phyloP scores from a whole-genome alignment of 2,329 filamentous ascomycete genomes.

The Aspergillus pseudoterreus region DNA sequence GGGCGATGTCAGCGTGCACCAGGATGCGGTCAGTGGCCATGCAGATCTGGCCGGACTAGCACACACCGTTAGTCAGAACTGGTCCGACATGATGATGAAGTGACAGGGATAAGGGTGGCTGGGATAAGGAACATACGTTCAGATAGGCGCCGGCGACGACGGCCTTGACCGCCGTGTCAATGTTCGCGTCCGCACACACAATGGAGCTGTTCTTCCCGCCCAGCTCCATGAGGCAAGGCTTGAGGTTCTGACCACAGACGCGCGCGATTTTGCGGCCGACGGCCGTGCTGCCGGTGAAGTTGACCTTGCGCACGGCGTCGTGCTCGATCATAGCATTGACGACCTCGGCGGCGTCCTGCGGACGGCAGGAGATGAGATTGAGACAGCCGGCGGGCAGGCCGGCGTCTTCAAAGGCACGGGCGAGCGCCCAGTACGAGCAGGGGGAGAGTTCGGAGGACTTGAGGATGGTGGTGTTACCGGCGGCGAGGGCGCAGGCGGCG shows the following conservation, averaged over 20 bases:
- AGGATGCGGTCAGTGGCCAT: slow-evolving; percentile 75
- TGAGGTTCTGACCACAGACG: slow-evolving; percentile 66
- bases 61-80: slow-evolving; percentile 32
- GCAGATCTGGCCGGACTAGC: slow-evolving; percentile 67
- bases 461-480: slow-evolving; percentile 69
- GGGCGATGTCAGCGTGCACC: slow-evolving; percentile 53
- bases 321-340: slow-evolving; percentile 65
- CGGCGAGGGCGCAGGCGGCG: slow-evolving; percentile 60
- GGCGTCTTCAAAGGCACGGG: slow-evolving; percentile 62
- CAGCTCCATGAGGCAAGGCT: slow-evolving; percentile 74
- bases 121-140: slow-evolving; percentile 21
- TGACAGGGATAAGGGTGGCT: not conserved
- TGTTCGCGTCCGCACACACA: slow-evolving; percentile 72
- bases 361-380: slow-evolving; percentile 65
- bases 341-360: slow-evolving; percentile 61
- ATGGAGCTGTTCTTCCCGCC: slow-evolving; percentile 78
- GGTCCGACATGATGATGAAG: not conserved
- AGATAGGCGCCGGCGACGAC: slow-evolving; percentile 32
- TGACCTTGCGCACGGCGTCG: slow-evolving; percentile 65
- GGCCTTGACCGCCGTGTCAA: slow-evolving; percentile 55
- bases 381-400: slow-evolving; percentile 70
- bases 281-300: slow-evolving; percentile 69
- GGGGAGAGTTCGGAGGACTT: slow-evolving; percentile 68
- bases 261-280: slow-evolving; percentile 67
- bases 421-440: slow-evolving; percentile 58